Percentiles rank a stretch among this genome's conserved stretches.
These are phyloP conservation scores for Margaritispora aquatica DNA, from an alignment of 495 filamentous ascomycete genomes.

Conservation along the genomic window DNA sequence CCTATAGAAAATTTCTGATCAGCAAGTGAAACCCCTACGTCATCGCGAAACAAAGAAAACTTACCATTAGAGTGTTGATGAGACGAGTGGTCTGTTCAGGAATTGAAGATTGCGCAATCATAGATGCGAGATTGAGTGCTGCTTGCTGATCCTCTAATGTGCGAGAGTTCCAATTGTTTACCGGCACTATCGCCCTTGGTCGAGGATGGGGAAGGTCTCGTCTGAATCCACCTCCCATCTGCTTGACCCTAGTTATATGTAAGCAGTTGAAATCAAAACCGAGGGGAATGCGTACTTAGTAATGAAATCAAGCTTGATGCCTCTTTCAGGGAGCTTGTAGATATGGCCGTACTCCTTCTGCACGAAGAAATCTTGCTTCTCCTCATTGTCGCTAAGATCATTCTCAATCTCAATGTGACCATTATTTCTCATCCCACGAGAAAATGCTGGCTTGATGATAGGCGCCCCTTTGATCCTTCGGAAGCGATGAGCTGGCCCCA, in stretches of 20 bases:
- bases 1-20: constrained; percentile 17
- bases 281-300: constrained; percentile 34
- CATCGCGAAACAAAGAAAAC: constrained; percentile 16
- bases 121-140: constrained; percentile 48
- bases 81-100: constrained; percentile 29
- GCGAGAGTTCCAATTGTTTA: constrained; percentile 1
- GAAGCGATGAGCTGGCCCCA: constrained; percentile 42
- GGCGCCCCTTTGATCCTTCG: constrained; percentile 46
- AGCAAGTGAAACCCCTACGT: constrained; percentile 15
- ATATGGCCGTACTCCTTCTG: constrained; percentile 48
- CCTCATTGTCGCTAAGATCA: constrained; percentile 50
- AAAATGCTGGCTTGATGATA: constrained; percentile 38
- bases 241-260: background rate
- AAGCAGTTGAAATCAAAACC: background rate
- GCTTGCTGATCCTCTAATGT: constrained; percentile 42
- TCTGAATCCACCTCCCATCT: background rate
- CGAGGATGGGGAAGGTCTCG: constrained; percentile 1
- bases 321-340: constrained; percentile 62
- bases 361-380: constrained; percentile 45
- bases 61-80: constrained; percentile 37
- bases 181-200: background rate
- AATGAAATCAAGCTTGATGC: constrained; percentile 75
- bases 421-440: constrained; percentile 62
- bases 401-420: constrained; percentile 73
- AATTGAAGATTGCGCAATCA: constrained; percentile 23